phyloP scores from a whole-genome alignment of 176 grass and related monocot species.

The Cymbopogon citratus region DNA sequence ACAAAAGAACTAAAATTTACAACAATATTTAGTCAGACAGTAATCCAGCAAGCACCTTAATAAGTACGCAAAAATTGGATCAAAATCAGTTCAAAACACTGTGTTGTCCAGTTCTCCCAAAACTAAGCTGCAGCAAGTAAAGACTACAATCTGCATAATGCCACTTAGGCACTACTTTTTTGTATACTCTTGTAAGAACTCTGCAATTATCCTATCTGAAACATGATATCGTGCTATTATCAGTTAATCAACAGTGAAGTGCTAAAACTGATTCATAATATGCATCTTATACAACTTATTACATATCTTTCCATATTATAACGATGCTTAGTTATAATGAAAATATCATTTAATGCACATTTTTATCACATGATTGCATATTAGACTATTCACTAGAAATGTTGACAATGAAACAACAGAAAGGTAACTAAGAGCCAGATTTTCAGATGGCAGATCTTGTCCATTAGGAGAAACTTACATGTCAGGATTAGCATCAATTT shows the following conservation, averaged over 20 bases:
- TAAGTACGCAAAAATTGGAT: background rate
- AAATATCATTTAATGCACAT: background rate
- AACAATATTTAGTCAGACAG: background rate
- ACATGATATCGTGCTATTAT: background rate
- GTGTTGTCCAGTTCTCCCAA: too few relatives aligned
- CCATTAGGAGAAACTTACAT: conserved; percentile 49
- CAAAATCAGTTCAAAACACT: background rate
- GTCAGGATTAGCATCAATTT: conserved; percentile 94
- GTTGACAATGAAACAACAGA: background rate
- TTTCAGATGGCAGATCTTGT: background rate
- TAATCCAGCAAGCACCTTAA: background rate
- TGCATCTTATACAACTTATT: conserved; percentile 3
- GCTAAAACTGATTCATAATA: conserved; percentile 2
- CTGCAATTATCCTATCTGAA: background rate
- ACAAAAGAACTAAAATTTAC: background rate
- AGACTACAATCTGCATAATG: background rate
- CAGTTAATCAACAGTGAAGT: background rate
- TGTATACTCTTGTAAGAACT: background rate
- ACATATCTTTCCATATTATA: background rate
- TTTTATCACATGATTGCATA: background rate
- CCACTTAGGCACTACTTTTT: background rate
- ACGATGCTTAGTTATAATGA: background rate
- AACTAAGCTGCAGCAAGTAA: too few relatives aligned
- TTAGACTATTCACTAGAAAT: background rate
- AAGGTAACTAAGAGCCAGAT: background rate